Base-by-base conservation (phyloP, 1,284 basidiomycete genomes). In the Apiotrichum gracile region DNA sequence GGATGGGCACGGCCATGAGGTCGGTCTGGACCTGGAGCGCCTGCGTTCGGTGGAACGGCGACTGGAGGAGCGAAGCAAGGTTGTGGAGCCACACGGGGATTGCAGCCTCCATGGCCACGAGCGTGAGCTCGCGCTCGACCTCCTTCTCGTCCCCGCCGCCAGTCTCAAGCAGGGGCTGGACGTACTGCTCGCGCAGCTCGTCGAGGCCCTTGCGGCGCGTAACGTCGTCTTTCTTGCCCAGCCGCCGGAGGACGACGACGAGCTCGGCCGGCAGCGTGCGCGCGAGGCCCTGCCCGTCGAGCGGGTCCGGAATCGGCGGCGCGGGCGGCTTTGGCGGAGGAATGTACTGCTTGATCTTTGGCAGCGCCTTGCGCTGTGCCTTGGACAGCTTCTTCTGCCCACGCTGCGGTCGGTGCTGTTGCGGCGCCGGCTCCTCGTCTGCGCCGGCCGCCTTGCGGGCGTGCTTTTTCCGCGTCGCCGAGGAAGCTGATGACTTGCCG, bases 1-100 rank as follows among this genome's bases (percentile, higher is more conserved):
- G 72, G 1, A 75, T 68, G 0, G 82, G 72, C 5, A 85, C 78
- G 4, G 78, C 78, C 8, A 92, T 79, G 6, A 97, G 75, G 6
- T 83, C 79, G 0, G 79, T 66, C 61, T 96, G 91, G 0, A 92
- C 74, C 9, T 81, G 79, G 6, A 85, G 82, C 2, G 91, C 80
- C 0, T 87, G 77, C 21, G 93, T 79, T 37, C 89, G 82, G 34
- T 91, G 83, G 14, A 85, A 87, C 0, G 90, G 83, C 56, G 92
- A 88, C 19, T 90, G 78, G 41, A 92, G 83, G 12, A 97, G 79
- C 0, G 85, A 79, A 0, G 92, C 85, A 35, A 89, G 77, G 72
- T 96, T 90, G 74, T 96, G 89, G 35, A 90, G 76, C 92, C 92
- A 96, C 55, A 93, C 89, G 7, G 90, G 91, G 51, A 90, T 72